Evolutionary conservation across 352 stramenopile species (phyloP).

Genomic region (Pythium sukuiense): DNA sequence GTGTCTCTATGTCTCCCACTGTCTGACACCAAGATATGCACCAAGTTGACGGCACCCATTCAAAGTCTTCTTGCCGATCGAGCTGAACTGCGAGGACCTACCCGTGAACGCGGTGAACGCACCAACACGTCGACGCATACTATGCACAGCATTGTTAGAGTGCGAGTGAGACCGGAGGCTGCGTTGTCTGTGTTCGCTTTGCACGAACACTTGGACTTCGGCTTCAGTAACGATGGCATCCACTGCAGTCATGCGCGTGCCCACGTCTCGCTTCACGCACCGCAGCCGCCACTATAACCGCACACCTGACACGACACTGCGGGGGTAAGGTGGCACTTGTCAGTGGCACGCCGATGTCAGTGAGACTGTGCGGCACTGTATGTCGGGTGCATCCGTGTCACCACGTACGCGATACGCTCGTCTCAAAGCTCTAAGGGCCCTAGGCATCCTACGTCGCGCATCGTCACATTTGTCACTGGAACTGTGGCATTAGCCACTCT

Average conservation of each 20-base stretch:
- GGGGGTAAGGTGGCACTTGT: constrained; percentile 30
- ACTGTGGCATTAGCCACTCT: not conserved
- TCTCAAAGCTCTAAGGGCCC: too few relatives aligned
- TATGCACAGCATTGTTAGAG: not conserved
- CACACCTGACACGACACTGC: constrained; percentile 40
- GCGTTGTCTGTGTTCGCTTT: not conserved
- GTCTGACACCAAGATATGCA: too few relatives aligned
- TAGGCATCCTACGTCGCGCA: not conserved
- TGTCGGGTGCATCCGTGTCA: constrained; percentile 21
- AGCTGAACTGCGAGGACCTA: not conserved
- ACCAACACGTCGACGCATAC: not conserved
- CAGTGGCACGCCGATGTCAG: constrained; percentile 34
- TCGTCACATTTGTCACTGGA: not conserved
- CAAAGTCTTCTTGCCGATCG: not conserved
- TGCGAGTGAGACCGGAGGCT: not conserved
- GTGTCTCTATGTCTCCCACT: constrained; percentile 7
- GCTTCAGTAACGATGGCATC: not conserved
- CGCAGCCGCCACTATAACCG: constrained; percentile 29
- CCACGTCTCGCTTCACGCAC: constrained; percentile 27
- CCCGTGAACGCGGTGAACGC: constrained; percentile 1
- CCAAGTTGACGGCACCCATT: not conserved
- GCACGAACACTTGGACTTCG: not conserved
- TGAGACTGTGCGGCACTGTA: constrained; percentile 30
- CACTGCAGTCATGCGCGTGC: too few relatives aligned
- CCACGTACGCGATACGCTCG: too few relatives aligned